Evolutionary conservation across 345 rosid species (phyloP).

Genomic region (Salix dunnii): DNA sequence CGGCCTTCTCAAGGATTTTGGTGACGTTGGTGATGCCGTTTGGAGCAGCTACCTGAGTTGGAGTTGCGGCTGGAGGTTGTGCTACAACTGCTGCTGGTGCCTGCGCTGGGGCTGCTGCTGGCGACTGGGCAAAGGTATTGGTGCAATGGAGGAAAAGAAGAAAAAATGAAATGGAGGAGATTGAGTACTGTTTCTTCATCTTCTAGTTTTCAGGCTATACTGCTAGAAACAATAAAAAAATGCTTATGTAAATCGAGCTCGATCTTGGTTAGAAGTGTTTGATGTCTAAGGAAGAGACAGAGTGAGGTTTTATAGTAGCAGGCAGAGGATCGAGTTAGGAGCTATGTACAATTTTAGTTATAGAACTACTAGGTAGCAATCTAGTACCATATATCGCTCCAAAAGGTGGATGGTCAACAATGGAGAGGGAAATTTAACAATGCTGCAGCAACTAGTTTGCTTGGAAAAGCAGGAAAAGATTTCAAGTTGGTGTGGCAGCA

Average conservation of each 20-base stretch:
- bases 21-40: background rate
- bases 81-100: background rate
- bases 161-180: background rate
- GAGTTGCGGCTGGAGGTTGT: background rate
- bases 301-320: background rate
- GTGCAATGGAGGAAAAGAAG: background rate
- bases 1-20: background rate
- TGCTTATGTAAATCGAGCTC: background rate
- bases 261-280: background rate
- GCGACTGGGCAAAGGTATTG: background rate
- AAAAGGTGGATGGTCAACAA: background rate
- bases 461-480: background rate
- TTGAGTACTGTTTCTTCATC: background rate
- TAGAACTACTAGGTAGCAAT: background rate
- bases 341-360: background rate
- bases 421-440: background rate
- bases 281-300: background rate
- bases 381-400: background rate
- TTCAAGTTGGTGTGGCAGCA: background rate
- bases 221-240: background rate
- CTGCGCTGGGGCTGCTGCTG: background rate
- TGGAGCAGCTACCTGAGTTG: background rate
- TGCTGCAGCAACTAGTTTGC: background rate
- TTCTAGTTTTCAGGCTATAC: background rate
- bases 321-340: background rate